These are phyloP conservation scores for Chamaecrista fasciculata DNA, from an alignment of 306 rosid species.

Conservation along the genomic window DNA sequence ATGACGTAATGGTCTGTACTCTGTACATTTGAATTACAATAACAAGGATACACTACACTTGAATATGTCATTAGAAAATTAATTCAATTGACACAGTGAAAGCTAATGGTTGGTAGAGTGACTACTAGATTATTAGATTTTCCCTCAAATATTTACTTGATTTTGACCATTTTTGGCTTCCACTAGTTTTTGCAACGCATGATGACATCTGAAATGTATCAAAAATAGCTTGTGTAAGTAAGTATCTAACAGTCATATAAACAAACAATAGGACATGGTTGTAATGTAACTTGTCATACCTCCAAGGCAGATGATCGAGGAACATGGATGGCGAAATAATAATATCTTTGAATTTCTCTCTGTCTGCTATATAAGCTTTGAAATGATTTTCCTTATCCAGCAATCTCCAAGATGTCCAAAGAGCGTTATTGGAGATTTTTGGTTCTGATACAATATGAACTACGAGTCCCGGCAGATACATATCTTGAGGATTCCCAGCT, in stretches of 20 bases:
- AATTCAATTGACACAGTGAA: neutral
- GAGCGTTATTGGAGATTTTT: conserved; percentile 32
- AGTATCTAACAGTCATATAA: neutral
- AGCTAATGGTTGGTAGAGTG: neutral
- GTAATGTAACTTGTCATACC: conserved; percentile 55
- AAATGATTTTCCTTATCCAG: conserved; percentile 37
- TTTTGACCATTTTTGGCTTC: conserved; percentile 35
- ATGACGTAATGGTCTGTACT: too few species aligned
- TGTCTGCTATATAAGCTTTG: conserved; percentile 67
- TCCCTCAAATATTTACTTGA: conserved; percentile 13
- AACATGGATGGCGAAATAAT: conserved; percentile 86
- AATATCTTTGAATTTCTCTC: conserved; percentile 81
- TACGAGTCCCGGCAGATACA: conserved; percentile 81
- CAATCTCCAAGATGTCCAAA: conserved; percentile 36
- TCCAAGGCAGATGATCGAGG: conserved; percentile 99
- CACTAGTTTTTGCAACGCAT: conserved; percentile 54
- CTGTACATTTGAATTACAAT: neutral
- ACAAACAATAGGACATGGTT: conserved; percentile 14
- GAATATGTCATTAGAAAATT: neutral
- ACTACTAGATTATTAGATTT: neutral
- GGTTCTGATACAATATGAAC: conserved; percentile 65
- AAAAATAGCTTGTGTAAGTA: conserved; percentile 16
- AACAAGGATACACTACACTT: neutral
- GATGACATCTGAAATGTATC: conserved; percentile 55
- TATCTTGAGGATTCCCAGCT: conserved; percentile 57